Evolutionary conservation across 2,329 filamentous ascomycete species (phyloP).

Genomic region (Penicillium sp.): DNA sequence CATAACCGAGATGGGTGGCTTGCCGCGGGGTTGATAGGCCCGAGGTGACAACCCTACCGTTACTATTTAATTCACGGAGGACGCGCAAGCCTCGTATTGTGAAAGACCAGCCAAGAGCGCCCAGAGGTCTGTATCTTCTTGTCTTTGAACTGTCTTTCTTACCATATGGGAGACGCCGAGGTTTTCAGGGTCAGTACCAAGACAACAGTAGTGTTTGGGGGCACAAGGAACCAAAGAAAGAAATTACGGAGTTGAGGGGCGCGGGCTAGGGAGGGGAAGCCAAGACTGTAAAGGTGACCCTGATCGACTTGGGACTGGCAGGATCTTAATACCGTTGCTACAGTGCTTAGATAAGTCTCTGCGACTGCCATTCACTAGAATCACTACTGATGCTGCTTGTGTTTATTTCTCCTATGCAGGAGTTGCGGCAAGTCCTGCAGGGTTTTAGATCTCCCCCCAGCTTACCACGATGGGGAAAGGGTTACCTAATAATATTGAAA

Average conservation of each 20-base stretch:
- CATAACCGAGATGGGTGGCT: background rate
- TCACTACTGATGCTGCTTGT: background rate
- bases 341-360: background rate
- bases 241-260: background rate
- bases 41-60: background rate
- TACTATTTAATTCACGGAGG: background rate
- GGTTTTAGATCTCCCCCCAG: background rate
- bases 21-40: background rate
- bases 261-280: background rate
- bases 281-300: background rate
- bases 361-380: background rate
- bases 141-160: background rate
- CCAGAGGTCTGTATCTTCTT: background rate
- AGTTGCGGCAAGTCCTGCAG: background rate
- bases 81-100: background rate
- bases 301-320: background rate
- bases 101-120: background rate
- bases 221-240: background rate
- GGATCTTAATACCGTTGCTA: background rate
- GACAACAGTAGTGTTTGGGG: background rate
- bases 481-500: conserved; percentile 20
- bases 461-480: background rate
- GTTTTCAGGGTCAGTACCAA: background rate
- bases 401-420: background rate
- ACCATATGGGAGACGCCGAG: background rate